Conservation (phyloP, 202 grass and related monocot genomes). For the Panicum hallii region DNA sequence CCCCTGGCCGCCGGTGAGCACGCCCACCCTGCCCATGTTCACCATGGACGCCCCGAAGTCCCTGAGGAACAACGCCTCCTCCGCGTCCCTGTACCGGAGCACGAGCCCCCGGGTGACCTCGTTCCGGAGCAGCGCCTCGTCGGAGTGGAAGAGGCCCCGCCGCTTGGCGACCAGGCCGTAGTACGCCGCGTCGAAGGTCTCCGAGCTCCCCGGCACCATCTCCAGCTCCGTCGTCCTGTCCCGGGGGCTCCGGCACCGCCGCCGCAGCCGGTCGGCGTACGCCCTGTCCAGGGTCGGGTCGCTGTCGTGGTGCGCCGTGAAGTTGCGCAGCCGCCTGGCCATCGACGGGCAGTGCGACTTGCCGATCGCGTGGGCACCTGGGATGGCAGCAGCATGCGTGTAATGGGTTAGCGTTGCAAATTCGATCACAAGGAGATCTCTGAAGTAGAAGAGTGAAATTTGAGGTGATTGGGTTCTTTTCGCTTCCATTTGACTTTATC, state of each 20-base stretch:
- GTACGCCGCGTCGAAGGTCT: slow-evolving; percentile 50
- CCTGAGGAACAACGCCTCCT: slow-evolving; percentile 54
- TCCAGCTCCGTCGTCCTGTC: slow-evolving; percentile 51
- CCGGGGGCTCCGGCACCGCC: slow-evolving; percentile 3
- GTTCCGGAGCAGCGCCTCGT: slow-evolving; percentile 55
- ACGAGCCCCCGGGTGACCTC: slow-evolving; percentile 28
- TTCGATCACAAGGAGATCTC: background rate
- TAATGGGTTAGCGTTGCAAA: background rate
- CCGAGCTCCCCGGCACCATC: slow-evolving; percentile 54
- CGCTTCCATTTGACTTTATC: background rate
- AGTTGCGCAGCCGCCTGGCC: slow-evolving; percentile 48
- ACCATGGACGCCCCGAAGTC: slow-evolving; percentile 72
- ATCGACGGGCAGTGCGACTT: slow-evolving; percentile 54
- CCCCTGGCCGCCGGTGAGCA: slow-evolving; percentile 56
- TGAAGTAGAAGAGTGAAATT: background rate
- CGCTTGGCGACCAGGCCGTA: slow-evolving; percentile 39
- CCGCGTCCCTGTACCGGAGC: slow-evolving; percentile 16
- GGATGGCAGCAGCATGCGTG: no score
- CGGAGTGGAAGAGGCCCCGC: slow-evolving; percentile 56
- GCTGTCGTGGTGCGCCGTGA: slow-evolving; percentile 32
- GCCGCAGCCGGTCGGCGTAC: slow-evolving; percentile 30
- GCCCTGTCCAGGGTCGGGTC: slow-evolving; percentile 51
- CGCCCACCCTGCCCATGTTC: slow-evolving; percentile 70
- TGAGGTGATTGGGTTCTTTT: no score
- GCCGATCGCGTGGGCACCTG: slow-evolving; percentile 54